These are phyloP conservation scores for Oryza meridionalis DNA, from an alignment of 176 grass and related monocot species.

Conservation along the genomic window DNA sequence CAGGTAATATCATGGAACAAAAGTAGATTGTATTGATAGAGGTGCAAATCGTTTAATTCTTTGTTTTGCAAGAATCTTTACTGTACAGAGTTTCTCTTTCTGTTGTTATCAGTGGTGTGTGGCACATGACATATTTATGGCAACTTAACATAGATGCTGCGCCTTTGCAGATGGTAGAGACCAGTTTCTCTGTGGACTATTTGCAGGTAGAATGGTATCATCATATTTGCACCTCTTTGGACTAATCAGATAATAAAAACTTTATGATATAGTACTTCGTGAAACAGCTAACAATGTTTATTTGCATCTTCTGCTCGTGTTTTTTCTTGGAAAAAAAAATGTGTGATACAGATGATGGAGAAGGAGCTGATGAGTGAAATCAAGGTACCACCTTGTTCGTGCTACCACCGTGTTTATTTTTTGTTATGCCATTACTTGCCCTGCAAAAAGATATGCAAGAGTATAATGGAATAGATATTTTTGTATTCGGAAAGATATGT, in stretches of 20 bases:
- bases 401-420: background rate
- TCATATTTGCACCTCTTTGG: background rate
- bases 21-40: too few relatives aligned
- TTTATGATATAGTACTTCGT: background rate
- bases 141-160: background rate
- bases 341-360: conserved; percentile 40
- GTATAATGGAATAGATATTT: too few relatives aligned
- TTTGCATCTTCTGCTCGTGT: background rate
- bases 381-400: background rate
- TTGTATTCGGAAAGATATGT: too few relatives aligned
- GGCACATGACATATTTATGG: background rate
- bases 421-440: too few relatives aligned
- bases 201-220: conserved; percentile 17
- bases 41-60: too few relatives aligned
- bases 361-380: conserved; percentile 39
- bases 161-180: conserved; percentile 42
- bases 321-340: background rate
- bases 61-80: too few relatives aligned
- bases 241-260: background rate
- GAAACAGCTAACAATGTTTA: background rate
- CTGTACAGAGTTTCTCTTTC: too few relatives aligned
- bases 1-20: too few relatives aligned
- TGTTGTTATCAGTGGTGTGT: too few relatives aligned
- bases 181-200: background rate
- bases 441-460: too few relatives aligned